Evolutionary conservation across 768 basidiomycete genomes (phyloP), one percentile per base, ranked within the genome.

Genomic region (Trametes gibbosa): DNA sequence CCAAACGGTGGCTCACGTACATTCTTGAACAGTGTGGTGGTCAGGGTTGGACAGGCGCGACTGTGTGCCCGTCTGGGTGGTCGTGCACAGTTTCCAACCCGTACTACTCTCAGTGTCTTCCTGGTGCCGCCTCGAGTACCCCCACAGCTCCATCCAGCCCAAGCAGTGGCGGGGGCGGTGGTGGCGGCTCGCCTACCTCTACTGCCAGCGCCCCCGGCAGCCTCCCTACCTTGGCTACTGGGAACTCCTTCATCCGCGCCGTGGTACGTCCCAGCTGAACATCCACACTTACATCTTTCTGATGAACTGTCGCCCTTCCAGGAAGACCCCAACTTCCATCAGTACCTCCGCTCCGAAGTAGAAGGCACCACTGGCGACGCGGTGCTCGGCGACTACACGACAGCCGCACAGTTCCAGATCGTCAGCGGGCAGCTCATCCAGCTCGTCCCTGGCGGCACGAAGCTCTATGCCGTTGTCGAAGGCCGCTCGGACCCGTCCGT

Each of bases 251-350:
- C 75, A 81, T 86, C 62, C 80, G 82, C 58, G 79, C 82, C 9
- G 82, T 82, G 21, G 81, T 82, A 65, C 56, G 80, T 72, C 13
- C 21, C 3, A 32, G 10, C 5, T 32, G 29, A 4, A 23, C 17
- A 32, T 34, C 41, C 9, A 32, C 39, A 34, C 40, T 32, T 41
- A 1, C 23, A 47, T 16, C 0, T n/a, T 42, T 23, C 23, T 3
- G 59, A 39, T 19, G 14, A 52, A 5, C 5, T 34, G 21, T 23
- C 39, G 56, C 62, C 12, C 47, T 49, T 25, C 8, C 58, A 84
- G 81, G 79, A 76, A 57, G 79, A 76, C 35, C 82, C 82, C 3
- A 81, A 84, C 70, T 84, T 83, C 79, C 84, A 83, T 70, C 76
- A 83, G 63, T 85, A 85, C 68, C 79, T 86, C 34, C 79, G 77